Percentiles rank a stretch among this genome's conserved stretches.
phyloP scores from a whole-genome alignment of 1,284 basidiomycete genomes.

The Malassezia japonica region DNA sequence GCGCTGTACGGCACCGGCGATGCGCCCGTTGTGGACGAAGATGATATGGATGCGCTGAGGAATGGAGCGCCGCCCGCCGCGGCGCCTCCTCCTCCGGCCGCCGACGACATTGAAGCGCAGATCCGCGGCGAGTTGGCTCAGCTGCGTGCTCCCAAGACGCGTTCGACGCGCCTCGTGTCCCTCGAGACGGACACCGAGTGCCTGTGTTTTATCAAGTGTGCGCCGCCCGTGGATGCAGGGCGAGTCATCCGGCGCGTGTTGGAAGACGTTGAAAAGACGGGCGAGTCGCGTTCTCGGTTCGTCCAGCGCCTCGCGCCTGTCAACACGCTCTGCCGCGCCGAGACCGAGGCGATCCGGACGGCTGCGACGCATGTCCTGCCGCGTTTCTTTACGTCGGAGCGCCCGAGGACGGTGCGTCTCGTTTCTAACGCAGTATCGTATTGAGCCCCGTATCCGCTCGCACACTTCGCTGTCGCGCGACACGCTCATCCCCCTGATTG shows the following conservation, averaged over 20 bases:
- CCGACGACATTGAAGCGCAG: slow-evolving; percentile 37
- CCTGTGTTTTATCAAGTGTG: slow-evolving; percentile 17
- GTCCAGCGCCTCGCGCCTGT: slow-evolving; percentile 12
- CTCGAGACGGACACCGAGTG: slow-evolving; percentile 18
- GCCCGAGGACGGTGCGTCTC: slow-evolving; percentile 4
- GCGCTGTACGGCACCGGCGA: neutral
- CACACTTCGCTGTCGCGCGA: slow-evolving; percentile 28
- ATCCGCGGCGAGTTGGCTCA: slow-evolving; percentile 32
- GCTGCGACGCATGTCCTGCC: neutral
- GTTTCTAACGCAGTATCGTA: slow-evolving; percentile 21
- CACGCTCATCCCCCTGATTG: slow-evolving; percentile 28
- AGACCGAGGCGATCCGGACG: slow-evolving; percentile 7
- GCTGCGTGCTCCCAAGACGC: slow-evolving; percentile 9
- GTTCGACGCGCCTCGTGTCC: neutral
- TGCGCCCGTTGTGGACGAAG: slow-evolving; percentile 7
- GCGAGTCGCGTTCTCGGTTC: slow-evolving; percentile 26
- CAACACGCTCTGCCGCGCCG: slow-evolving; percentile 4
- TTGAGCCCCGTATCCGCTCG: slow-evolving; percentile 36
- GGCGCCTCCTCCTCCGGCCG: neutral
- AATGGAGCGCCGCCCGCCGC: slow-evolving; percentile 19
- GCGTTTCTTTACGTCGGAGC: neutral
- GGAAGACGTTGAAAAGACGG: slow-evolving; percentile 24
- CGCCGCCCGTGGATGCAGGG: slow-evolving; percentile 15
- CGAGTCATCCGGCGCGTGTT: slow-evolving; percentile 16
- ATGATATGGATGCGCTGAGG: slow-evolving; percentile 28